Evolutionary conservation across 2,329 filamentous ascomycete genomes (phyloP).

Genomic region (Tolypocladium ovalisporum): DNA sequence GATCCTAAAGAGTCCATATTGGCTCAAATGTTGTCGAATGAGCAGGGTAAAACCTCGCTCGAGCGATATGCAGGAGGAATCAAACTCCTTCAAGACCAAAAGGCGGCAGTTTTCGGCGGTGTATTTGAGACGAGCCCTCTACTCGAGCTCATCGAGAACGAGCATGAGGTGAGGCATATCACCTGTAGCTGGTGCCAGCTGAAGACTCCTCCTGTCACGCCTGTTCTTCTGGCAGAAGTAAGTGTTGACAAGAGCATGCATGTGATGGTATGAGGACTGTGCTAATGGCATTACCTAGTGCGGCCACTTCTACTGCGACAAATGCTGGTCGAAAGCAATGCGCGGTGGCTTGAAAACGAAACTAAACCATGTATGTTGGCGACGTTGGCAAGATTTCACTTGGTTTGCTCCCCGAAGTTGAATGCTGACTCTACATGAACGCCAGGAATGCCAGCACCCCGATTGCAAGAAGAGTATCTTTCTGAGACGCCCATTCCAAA

Average conservation of each 20-base stretch:
- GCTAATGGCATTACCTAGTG: slow-evolving; percentile 15
- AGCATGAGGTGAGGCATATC: not conserved
- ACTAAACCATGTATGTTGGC: too few species aligned
- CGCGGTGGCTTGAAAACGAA: too few species aligned
- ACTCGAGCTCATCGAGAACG: slow-evolving; percentile 6
- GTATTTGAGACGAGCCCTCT: slow-evolving; percentile 8
- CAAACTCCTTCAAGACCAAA: not conserved
- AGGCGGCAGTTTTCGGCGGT: slow-evolving; percentile 8
- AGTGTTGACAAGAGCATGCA: not conserved
- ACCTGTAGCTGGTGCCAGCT: slow-evolving; percentile 6
- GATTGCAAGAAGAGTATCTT: not conserved
- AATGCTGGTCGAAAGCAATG: too few species aligned
- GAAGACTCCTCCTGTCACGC: not conserved
- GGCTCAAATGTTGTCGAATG: slow-evolving; percentile 3
- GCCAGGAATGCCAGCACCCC: not conserved
- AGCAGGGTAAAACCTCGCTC: not conserved
- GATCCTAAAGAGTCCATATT: not conserved
- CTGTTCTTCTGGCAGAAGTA: slow-evolving; percentile 1
- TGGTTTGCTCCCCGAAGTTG: too few species aligned
- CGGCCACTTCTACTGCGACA: slow-evolving; percentile 18
- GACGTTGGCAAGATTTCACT: too few species aligned
- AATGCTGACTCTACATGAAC: not conserved
- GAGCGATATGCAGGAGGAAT: slow-evolving; percentile 7
- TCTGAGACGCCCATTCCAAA: not conserved
- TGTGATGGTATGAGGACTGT: too few species aligned